Percentiles rank a stretch among this genome's conserved stretches.
These are phyloP conservation scores for Sugiyamaella sp. DNA, from an alignment of 1,139 yeast species.

Conservation along the genomic window DNA sequence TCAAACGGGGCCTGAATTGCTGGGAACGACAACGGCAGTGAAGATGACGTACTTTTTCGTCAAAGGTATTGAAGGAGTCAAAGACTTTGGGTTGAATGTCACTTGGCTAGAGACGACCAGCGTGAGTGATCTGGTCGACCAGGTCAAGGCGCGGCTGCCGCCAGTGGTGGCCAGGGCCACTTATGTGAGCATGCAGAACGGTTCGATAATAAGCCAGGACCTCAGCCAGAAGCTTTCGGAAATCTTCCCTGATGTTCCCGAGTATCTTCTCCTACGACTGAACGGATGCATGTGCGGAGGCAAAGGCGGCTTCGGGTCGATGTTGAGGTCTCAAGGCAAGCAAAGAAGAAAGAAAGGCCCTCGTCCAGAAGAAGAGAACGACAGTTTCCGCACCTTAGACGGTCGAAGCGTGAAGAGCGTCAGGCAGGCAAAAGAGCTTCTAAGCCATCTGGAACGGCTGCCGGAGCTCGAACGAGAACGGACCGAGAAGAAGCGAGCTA, in stretches of 20 bases:
- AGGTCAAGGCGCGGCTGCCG: slow-evolving; percentile 11
- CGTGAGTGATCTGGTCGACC: slow-evolving; percentile 4
- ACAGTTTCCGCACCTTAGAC: slow-evolving; percentile 45
- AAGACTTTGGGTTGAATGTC: slow-evolving; percentile 12
- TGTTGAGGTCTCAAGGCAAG: slow-evolving; percentile 48
- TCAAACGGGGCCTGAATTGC: too few species aligned
- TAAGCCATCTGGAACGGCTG: slow-evolving; percentile 41
- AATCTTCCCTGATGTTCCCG: slow-evolving; percentile 5
- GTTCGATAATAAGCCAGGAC: slow-evolving; percentile 8
- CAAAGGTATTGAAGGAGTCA: slow-evolving; percentile 19
- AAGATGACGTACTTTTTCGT: slow-evolving; percentile 19
- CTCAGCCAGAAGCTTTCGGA: slow-evolving; percentile 6
- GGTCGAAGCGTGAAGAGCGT: slow-evolving; percentile 45
- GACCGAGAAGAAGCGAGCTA: slow-evolving; percentile 41
- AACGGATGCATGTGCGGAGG: slow-evolving; percentile 48
- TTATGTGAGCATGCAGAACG: slow-evolving; percentile 21
- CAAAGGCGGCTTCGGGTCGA: slow-evolving; percentile 55
- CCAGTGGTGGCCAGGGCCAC: slow-evolving; percentile 13
- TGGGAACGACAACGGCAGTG: neutral
- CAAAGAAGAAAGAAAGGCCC: slow-evolving; percentile 35
- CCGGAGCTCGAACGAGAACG: slow-evolving; percentile 34
- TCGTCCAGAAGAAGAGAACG: slow-evolving; percentile 37
- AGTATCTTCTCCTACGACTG: slow-evolving; percentile 24
- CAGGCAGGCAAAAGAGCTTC: slow-evolving; percentile 43
- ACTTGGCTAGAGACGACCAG: slow-evolving; percentile 1